Conservation (phyloP, 805 yeast genomes). For the Teunomyces pallodes region DNA sequence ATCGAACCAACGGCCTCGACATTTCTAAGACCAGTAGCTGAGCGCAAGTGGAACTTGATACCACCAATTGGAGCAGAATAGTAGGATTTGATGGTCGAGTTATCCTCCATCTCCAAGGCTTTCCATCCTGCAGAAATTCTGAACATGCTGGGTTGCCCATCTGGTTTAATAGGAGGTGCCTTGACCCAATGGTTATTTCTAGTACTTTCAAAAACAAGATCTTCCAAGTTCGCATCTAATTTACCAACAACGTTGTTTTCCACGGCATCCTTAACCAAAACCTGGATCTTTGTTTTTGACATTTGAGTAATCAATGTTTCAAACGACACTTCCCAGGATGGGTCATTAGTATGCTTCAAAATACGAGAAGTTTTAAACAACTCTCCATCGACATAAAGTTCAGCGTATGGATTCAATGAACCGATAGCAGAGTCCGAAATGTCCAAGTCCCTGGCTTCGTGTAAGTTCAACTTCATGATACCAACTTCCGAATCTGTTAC, state of each 20-base stretch:
- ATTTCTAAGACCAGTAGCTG: slow-evolving; percentile 50
- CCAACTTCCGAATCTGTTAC: slow-evolving; percentile 68
- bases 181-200: slow-evolving; percentile 51
- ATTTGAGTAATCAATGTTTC: slow-evolving; percentile 65
- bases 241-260: slow-evolving; percentile 54
- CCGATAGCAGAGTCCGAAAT: slow-evolving; percentile 49
- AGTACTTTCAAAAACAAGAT: slow-evolving; percentile 47
- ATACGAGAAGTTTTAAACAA: slow-evolving; percentile 57
- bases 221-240: slow-evolving; percentile 52
- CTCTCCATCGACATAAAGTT: slow-evolving; percentile 56
- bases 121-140: slow-evolving; percentile 66
- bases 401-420: slow-evolving; percentile 65
- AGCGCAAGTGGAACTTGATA: slow-evolving; percentile 55
- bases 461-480: slow-evolving; percentile 61
- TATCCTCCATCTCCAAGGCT: slow-evolving; percentile 54
- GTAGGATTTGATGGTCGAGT: slow-evolving; percentile 43
- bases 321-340: slow-evolving; percentile 63
- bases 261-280: slow-evolving; percentile 61
- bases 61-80: slow-evolving; percentile 66
- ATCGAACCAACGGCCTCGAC: slow-evolving; percentile 68
- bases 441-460: slow-evolving; percentile 60
- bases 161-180: slow-evolving; percentile 41
- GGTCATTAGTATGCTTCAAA: slow-evolving; percentile 66
- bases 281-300: slow-evolving; percentile 49
- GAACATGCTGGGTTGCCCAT: slow-evolving; percentile 31